Percentiles rank a stretch among this genome's conserved stretches.
Conservation (phyloP, 495 filamentous ascomycete species). For the Penicillium crystallinum region DNA sequence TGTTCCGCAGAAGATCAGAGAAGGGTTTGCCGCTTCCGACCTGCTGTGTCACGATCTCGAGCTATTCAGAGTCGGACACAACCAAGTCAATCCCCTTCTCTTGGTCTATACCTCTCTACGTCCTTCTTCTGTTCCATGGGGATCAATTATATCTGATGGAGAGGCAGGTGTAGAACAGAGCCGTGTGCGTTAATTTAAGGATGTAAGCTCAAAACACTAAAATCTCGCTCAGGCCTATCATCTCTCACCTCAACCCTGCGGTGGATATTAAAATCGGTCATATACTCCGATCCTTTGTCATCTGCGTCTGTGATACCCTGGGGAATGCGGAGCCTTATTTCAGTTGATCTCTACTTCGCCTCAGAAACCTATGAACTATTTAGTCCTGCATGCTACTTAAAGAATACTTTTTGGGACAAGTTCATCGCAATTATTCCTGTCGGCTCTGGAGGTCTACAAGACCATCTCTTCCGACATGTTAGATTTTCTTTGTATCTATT, state of each 20-base stretch:
- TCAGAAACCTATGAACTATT: background rate
- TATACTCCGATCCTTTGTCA: background rate
- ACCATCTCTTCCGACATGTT: background rate
- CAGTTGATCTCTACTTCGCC: background rate
- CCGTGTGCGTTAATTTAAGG: no score
- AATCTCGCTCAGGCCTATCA: no score
- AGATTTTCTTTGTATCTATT: slow-evolving; percentile 3
- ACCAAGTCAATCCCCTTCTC: no score
- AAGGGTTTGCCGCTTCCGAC: background rate
- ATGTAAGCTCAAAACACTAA: no score
- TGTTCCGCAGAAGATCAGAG: background rate
- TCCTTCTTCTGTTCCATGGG: no score
- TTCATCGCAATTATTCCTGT: background rate
- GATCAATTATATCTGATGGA: no score
- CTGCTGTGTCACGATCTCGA: background rate
- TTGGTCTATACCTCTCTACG: no score
- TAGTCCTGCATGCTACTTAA: background rate
- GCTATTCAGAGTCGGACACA: no score
- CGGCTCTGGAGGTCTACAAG: background rate
- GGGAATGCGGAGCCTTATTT: background rate
- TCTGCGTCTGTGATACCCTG: background rate
- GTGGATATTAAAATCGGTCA: background rate
- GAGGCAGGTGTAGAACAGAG: no score
- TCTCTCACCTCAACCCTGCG: no score
- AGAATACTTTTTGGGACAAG: background rate